Evolutionary conservation across 1,139 yeast species (phyloP).

Genomic region (Yamadazyma taylorii): DNA sequence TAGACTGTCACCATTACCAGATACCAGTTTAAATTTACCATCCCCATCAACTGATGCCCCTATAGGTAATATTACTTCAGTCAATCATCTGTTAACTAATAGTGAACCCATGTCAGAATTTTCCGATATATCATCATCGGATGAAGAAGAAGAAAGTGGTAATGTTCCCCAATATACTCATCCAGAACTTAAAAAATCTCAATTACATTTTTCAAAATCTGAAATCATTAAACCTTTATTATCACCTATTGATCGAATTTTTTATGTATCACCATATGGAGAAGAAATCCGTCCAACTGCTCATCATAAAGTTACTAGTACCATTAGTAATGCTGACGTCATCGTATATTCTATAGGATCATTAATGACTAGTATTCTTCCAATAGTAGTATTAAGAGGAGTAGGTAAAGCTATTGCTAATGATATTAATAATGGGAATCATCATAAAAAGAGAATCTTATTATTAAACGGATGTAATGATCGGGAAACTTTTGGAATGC

Average conservation of each 20-base stretch:
- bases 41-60: conserved; percentile 5
- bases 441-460: conserved; percentile 47
- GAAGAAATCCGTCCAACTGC: conserved; percentile 83
- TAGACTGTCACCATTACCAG: conserved; percentile 2
- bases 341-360: conserved; percentile 84
- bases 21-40: conserved; percentile 3
- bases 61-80: conserved; percentile 13
- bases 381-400: conserved; percentile 72
- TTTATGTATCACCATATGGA: conserved; percentile 85
- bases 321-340: conserved; percentile 52
- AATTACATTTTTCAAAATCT: conserved; percentile 66
- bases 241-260: conserved; percentile 74
- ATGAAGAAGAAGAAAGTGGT: conserved; percentile 45
- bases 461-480: conserved; percentile 72
- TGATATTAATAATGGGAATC: conserved; percentile 23
- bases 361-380: conserved; percentile 81
- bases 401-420: conserved; percentile 59
- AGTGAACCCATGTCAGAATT: conserved; percentile 14
- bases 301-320: conserved; percentile 58
- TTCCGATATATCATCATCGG: conserved; percentile 21
- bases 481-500: conserved; percentile 72
- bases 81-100: conserved; percentile 12
- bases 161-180: conserved; percentile 76
- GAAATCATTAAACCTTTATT: conserved; percentile 56
- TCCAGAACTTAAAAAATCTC: conserved; percentile 75